Base-by-base conservation (phyloP, 2,329 filamentous ascomycete species). In the Aspergillus versicolor region DNA sequence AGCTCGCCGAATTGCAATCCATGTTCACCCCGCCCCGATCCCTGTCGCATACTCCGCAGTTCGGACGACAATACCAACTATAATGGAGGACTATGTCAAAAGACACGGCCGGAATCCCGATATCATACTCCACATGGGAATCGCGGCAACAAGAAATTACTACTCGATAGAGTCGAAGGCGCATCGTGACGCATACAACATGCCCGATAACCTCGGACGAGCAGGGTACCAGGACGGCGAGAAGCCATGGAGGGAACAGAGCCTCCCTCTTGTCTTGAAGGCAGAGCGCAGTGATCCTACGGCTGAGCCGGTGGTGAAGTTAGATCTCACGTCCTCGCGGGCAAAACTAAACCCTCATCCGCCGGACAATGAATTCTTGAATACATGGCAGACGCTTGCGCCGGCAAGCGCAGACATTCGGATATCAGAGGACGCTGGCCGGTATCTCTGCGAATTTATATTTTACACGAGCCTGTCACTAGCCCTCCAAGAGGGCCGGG, bases 381-480 rank as follows among this genome's bases (percentile, higher is more conserved):
- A 65, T 19, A 60, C 62, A 4, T 77, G 75, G 75, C 67, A 69
- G 43, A 61, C 65, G 0, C 65, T 70, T 54, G 64, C 65, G 3
- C 67, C 74, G 6, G 32, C 65, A 27, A 66, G 61, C 2, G 62
- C 68, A 12, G 76, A 80, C 59, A 64, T 81, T 7, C 80, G 84
- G 32, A 76, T 89, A 40, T 91, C 88, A 0, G 81, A 86, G 43
- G 87, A 92, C 63, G 85, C 89, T 0, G 89, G 89, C 3, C 82
- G 82, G 19, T 92, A 88, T 70, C 78, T 92, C 15, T 92, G 89
- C 73, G 89, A 92, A 69, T 92, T 90, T 67, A 91, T 89, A 63
- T 90, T 88, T 72, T 91, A 86, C 73, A 85, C 84, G 6, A 89
- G 85, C 59, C 71, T 91, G 63, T 80, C 87, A 5, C 60, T 66